Conservation (phyloP, 306 rosid genomes). For the Acacia acuminata region DNA sequence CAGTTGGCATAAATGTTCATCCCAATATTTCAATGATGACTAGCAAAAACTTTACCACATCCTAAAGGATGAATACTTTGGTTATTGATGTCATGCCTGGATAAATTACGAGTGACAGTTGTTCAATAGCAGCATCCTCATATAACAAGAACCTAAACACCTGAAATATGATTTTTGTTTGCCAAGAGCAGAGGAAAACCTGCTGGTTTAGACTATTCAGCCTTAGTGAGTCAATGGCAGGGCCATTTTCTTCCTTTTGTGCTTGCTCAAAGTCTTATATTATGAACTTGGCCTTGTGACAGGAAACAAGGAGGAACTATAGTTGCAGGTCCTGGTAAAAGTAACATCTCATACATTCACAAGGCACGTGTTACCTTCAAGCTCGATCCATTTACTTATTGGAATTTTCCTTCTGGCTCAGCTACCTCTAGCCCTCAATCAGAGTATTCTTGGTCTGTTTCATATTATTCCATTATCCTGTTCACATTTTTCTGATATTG, state of each 20-base stretch:
- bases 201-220: not conserved
- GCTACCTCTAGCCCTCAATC: not conserved
- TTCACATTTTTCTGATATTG: not conserved
- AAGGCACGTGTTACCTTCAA: slow-evolving; percentile 48
- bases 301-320: slow-evolving; percentile 96
- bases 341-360: slow-evolving; percentile 73
- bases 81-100: not conserved
- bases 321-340: slow-evolving; percentile 95
- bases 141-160: not conserved
- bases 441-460: slow-evolving; percentile 9
- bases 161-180: not conserved
- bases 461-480: not conserved
- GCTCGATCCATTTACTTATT: not conserved
- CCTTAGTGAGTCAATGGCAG: not conserved
- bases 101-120: not conserved
- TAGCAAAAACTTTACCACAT: not conserved
- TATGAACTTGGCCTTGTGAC: slow-evolving; percentile 30
- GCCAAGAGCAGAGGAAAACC: slow-evolving; percentile 1
- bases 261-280: slow-evolving; percentile 4
- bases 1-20: not conserved
- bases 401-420: slow-evolving; percentile 7
- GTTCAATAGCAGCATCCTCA: not conserved
- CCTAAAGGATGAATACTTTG: not conserved
- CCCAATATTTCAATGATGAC: not conserved
- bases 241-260: not conserved